Evolutionary conservation across 2,329 filamentous ascomycete species (phyloP).

Genomic region (Pyrenochaeta sp.): DNA sequence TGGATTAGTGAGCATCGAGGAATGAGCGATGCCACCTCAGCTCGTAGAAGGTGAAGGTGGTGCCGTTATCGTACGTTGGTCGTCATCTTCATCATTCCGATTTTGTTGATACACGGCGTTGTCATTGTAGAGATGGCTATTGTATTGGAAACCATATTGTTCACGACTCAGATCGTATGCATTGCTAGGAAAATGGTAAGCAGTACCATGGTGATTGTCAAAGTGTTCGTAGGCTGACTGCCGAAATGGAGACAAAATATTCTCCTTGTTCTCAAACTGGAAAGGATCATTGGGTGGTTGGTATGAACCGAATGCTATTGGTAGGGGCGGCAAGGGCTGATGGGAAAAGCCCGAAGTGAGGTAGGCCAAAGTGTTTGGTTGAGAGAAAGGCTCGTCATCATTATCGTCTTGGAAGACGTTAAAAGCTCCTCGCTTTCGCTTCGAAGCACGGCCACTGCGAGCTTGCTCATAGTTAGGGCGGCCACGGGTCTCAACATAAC

Average conservation of each 20-base stretch:
- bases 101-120: constrained; percentile 33
- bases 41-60: constrained; percentile 45
- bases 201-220: constrained; percentile 30
- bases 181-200: constrained; percentile 39
- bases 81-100: constrained; percentile 38
- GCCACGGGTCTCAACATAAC: constrained; percentile 40
- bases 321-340: constrained; percentile 35
- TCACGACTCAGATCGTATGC: constrained; percentile 41
- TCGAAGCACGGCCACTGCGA: constrained; percentile 33
- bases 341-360: constrained; percentile 44
- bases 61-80: constrained; percentile 47
- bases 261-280: constrained; percentile 47
- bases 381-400: constrained; percentile 39
- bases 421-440: constrained; percentile 45
- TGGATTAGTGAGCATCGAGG: background rate
- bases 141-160: constrained; percentile 36
- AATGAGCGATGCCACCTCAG: constrained; percentile 15
- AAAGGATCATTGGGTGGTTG: constrained; percentile 40
- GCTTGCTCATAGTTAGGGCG: constrained; percentile 45
- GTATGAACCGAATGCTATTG: constrained; percentile 34
- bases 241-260: constrained; percentile 32
- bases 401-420: constrained; percentile 54
- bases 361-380: constrained; percentile 44
- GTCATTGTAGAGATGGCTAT: constrained; percentile 31
- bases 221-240: constrained; percentile 34